Evolutionary conservation across 2,329 filamentous ascomycete genomes (phyloP).

Genomic region (Fusarium foetens): DNA sequence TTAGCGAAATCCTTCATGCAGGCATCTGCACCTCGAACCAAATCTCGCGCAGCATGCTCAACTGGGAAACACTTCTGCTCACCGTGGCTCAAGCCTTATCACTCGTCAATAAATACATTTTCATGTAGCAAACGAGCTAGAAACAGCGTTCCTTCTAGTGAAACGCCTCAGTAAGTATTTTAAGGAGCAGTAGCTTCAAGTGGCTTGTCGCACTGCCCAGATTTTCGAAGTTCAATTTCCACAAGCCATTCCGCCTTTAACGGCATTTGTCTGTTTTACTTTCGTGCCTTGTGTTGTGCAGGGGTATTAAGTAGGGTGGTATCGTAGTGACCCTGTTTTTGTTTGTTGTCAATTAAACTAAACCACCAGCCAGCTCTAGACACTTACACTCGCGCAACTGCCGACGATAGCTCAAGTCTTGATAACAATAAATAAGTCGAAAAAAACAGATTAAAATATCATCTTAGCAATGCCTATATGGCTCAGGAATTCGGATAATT

Average conservation of each 20-base stretch:
- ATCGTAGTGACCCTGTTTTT: background rate
- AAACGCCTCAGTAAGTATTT: conserved; percentile 2
- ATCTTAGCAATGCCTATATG: too few species aligned
- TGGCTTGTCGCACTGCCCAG: conserved; percentile 11
- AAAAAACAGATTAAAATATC: too few species aligned
- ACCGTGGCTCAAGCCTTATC: too few species aligned
- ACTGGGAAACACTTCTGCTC: background rate
- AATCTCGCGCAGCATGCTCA: conserved; percentile 32
- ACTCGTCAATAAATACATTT: background rate
- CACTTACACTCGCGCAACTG: background rate
- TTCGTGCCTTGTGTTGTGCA: background rate
- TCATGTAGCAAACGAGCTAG: background rate
- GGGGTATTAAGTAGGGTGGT: conserved; percentile 2
- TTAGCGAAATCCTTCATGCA: conserved; percentile 18
- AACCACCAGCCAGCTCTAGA: background rate
- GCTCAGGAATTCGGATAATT: background rate
- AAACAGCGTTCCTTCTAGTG: background rate
- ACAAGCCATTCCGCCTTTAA: background rate
- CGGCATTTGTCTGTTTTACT: background rate
- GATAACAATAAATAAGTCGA: too few species aligned
- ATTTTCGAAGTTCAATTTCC: background rate
- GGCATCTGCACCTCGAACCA: conserved; percentile 2
- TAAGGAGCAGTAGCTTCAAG: background rate
- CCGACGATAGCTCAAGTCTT: background rate
- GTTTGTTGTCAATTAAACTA: background rate